Evolutionary conservation across 2,329 filamentous ascomycete species (phyloP), one percentile per base, ranked within the genome.

Genomic region (Pleoardoris graminearum): DNA sequence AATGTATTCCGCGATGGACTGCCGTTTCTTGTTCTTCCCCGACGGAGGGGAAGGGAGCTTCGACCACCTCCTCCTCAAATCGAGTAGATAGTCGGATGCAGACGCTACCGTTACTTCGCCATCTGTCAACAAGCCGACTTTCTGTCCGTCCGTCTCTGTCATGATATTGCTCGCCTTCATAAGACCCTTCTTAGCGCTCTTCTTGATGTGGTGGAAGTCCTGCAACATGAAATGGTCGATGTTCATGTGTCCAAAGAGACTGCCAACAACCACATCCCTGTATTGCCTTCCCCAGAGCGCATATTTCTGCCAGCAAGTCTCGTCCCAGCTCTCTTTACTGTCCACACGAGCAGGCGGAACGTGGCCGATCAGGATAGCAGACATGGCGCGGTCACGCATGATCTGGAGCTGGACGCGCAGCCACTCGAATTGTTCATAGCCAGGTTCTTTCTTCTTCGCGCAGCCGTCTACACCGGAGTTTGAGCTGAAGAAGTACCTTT

Each of bases 221-320:
- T 96, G 90, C 14, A 99, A 77, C 67, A 97, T 83, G 74, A 99
- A 99, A 72, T 99, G 94, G 65, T 99, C 94, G 59, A 97, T 89
- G 68, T 99, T 99, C 94, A 99, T 97, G 71, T 99, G 94, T 1
- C 93, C 94, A 67, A 89, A 99, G 5, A 96, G 68, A 22, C 85
- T 85, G 11, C 84, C 85, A 17, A 92, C 81, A 17, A 99, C 81
- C 32, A 99, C 87, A 71, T 99, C 94, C 29, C 94, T 88, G 73
- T 91, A 99, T 71, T 95, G 91, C 61, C 85, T 83, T 66, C 93
- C 77, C 91, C 92, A 97, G 3, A 97, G 77, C 0, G 91, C 89
- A 74, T 96, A 99, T 71, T 96, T 97, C 71, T 97, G 93, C 92
- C 93, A 99, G 76, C 94, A 99, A 0, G 89, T 91, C 78, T 97